Conservation (phyloP, 441 rosid genomes). For the Macaranga tanarius region DNA sequence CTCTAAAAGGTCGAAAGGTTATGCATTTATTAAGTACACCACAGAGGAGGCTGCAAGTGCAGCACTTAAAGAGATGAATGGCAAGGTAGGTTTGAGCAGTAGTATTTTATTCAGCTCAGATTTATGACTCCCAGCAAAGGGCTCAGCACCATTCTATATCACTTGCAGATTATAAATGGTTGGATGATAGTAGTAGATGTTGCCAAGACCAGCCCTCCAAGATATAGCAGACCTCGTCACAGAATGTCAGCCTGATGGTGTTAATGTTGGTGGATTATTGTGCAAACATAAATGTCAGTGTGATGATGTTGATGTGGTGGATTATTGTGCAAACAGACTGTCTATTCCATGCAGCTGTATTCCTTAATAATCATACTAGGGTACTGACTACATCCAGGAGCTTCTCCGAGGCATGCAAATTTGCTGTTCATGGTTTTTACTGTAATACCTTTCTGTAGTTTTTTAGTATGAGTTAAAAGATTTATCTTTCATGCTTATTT, state of each 20-base stretch:
- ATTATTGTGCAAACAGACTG: background rate
- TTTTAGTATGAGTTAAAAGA: too few relatives aligned
- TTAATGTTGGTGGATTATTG: too few relatives aligned
- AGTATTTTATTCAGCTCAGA: background rate
- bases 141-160: background rate
- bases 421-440: background rate
- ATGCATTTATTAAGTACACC: conserved; percentile 82
- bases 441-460: background rate
- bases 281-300: too few relatives aligned
- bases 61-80: conserved; percentile 94
- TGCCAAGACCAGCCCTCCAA: conserved; percentile 62
- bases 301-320: background rate
- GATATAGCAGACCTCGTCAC: conserved; percentile 35
- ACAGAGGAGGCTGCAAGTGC: conserved; percentile 86
- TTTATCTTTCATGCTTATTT: background rate
- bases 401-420: too few relatives aligned
- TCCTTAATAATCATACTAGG: background rate
- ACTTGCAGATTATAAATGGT: conserved; percentile 83
- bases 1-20: conserved; percentile 93
- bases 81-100: conserved; percentile 54
- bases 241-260: conserved; percentile 16
- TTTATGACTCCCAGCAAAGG: background rate
- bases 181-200: conserved; percentile 98
- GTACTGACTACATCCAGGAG: background rate
- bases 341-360: background rate